These are phyloP conservation scores for Thuidium tamariscinum DNA, from an alignment of 225 moss, liverwort and hornwort genomes.

Conservation along the genomic window DNA sequence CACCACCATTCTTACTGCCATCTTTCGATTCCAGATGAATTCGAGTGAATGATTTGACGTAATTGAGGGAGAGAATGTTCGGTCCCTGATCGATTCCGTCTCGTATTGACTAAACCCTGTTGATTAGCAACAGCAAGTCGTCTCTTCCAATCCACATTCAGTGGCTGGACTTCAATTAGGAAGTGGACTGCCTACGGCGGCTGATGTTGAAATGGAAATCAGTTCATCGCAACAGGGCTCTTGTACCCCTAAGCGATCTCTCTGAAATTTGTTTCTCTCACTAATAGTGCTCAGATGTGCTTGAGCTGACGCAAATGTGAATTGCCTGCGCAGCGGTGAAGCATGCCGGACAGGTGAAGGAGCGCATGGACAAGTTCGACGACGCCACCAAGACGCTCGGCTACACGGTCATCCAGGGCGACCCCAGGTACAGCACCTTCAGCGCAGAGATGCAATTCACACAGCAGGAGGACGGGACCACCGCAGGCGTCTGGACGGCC, in stretches of 20 bases:
- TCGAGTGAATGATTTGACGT: neutral
- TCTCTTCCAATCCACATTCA: neutral
- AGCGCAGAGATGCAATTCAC: conserved; percentile 17
- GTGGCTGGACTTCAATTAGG: neutral
- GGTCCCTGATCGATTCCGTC: neutral
- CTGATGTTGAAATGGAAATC: no score
- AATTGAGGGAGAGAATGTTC: neutral
- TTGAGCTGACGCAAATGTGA: neutral
- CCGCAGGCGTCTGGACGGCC: conserved; percentile 12
- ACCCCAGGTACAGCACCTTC: conserved; percentile 13
- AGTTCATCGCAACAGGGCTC: neutral
- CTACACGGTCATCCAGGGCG: conserved; percentile 21
- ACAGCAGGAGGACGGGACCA: neutral
- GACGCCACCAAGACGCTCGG: conserved; percentile 17
- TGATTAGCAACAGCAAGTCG: neutral
- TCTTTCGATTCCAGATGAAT: neutral
- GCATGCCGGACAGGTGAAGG: conserved; percentile 8
- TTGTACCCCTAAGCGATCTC: no score
- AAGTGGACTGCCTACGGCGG: neutral
- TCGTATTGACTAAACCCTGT: no score
- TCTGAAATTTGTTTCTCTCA: neutral
- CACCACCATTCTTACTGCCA: neutral
- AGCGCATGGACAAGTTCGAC: conserved; percentile 34
- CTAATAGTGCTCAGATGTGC: neutral
- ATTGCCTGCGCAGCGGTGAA: conserved; percentile 1